These are phyloP conservation scores for Erodium trifolium DNA, from an alignment of 441 rosid genomes.

Conservation along the genomic window DNA sequence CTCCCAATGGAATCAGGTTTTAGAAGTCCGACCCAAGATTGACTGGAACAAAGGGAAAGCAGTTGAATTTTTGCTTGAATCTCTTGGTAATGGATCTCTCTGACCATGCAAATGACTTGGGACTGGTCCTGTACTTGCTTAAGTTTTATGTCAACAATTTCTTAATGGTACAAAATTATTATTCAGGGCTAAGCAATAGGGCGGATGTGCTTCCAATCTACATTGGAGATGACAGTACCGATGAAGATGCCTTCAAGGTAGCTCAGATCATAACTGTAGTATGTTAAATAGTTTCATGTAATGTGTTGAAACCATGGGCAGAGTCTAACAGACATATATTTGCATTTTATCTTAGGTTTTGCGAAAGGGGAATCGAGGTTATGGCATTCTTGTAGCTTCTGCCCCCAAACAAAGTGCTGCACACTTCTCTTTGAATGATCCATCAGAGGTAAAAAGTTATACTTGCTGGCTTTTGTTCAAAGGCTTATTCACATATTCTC, in stretches of 20 bases:
- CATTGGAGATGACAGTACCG: slow-evolving; percentile 75
- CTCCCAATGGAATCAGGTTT: slow-evolving; percentile 41
- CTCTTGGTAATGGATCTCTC: slow-evolving; percentile 47
- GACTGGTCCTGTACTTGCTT: background rate
- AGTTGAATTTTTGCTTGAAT: slow-evolving; percentile 73
- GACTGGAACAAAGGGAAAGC: slow-evolving; percentile 97
- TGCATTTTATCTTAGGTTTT: slow-evolving; percentile 36
- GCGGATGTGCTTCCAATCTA: slow-evolving; percentile 72
- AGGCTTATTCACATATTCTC: too few species aligned
- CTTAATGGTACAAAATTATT: background rate
- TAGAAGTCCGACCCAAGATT: slow-evolving; percentile 86
- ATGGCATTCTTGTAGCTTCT: slow-evolving; percentile 72
- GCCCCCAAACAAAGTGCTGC: slow-evolving; percentile 69
- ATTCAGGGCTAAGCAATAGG: slow-evolving; percentile 44
- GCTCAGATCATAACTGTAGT: background rate
- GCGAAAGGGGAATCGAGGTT: slow-evolving; percentile 50
- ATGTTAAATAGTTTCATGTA: too few species aligned
- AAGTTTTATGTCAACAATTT: background rate
- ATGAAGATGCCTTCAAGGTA: slow-evolving; percentile 97
- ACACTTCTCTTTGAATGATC: slow-evolving; percentile 61
- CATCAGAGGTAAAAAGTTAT: slow-evolving; percentile 42
- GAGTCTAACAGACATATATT: background rate
- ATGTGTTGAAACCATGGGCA: too few species aligned
- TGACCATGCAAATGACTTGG: background rate
- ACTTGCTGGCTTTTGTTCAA: too few species aligned